Evolutionary conservation across 306 rosid species (phyloP), one percentile per base, ranked within the genome.

Genomic region (Rosa persica): DNA sequence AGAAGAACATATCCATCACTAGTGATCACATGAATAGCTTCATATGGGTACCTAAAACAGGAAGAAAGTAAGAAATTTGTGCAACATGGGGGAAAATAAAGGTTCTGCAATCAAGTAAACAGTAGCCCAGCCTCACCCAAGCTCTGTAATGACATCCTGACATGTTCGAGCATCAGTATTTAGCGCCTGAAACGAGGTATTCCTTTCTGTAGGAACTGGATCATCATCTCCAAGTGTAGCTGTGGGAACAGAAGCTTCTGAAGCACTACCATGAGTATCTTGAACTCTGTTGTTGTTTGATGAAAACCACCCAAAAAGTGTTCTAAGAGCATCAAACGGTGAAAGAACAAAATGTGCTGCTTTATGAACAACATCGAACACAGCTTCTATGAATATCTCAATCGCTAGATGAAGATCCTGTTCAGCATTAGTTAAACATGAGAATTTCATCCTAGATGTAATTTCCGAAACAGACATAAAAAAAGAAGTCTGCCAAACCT

Each of bases 101-200:
- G 73, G 69, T 34, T 43, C 61, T 19, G 16, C 7, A 23, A 75
- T 42, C 38, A 78, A 86, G 57, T 81, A 23, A 42, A 69, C 48
- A 40, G 70, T 13, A 54, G 47, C 22, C 51, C 17, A 73, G 67
- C 48, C 80, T 85, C 88, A 94, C 98, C 98, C 98, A 73, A 90
- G 92, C 79, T 92, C 98, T 2, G 94, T 90, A 84, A 94, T 94
- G 70, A 94, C 98, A 89, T 94, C 98, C 82, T 90, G 93, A 80
- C 98, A 94, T 38, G 98, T 94, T 67, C 98, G 86, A 17, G 97
- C 90, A 82, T 94, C 98, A 5, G 98, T 94, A 81, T 94, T 94
- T 44, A 94, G 79, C 39, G 98, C 81, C 75, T 88, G 81, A 40
- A 88, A 90, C 30, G 87, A 69, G 42, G 79, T 46, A 62, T 52